Base-by-base conservation (phyloP, 306 rosid species). In the Carpinus fangiana region DNA sequence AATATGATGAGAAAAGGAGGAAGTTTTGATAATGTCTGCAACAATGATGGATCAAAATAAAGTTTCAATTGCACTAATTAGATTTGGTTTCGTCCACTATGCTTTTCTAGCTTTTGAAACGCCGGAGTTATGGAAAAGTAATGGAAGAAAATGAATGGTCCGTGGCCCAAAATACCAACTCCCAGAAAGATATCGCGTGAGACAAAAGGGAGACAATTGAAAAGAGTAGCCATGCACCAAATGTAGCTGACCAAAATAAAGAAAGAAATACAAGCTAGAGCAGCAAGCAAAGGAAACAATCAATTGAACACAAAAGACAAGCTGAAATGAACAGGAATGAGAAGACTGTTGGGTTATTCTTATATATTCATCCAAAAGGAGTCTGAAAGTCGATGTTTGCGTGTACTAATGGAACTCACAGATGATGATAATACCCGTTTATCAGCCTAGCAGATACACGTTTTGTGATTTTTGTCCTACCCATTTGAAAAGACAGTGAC, bases 401-500 rank as follows among this genome's bases (percentile, higher is more conserved):
- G 70, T 64, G 70, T 64, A 17, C 47, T 34, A 14, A 2, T 64
- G 70, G 23, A 34, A 64, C 47, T 12, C 18, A 4, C 10, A 26
- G 1, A 60, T 31, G 7, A 38, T 66, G 18, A 38, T 16, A 38
- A n/a, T 4, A 8, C 51, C 5, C 12, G 65, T 23, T n/a, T 38
- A 66, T 8, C 72, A 66, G 51, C 0, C 7, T 9, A 6, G 3
- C 14, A 36, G 3, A 8, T 5, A 18, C 26, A 66, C 50, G 16
- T 66, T 38, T 17, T 66, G 14, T 38, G 26, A 18, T 38, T 66
- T 66, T 66, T 66, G 51, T 38, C 72, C 26, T 41, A 36, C 28
- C 79, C 47, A 21, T 52, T 36, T 28, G 23, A n/a, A 41, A 72
- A 38, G 77, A 61, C 73, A 70, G 52, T 79, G 67, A 73, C 74